Conservation (phyloP, 2,329 filamentous ascomycete genomes). For the Plenodomus biglobosus region DNA sequence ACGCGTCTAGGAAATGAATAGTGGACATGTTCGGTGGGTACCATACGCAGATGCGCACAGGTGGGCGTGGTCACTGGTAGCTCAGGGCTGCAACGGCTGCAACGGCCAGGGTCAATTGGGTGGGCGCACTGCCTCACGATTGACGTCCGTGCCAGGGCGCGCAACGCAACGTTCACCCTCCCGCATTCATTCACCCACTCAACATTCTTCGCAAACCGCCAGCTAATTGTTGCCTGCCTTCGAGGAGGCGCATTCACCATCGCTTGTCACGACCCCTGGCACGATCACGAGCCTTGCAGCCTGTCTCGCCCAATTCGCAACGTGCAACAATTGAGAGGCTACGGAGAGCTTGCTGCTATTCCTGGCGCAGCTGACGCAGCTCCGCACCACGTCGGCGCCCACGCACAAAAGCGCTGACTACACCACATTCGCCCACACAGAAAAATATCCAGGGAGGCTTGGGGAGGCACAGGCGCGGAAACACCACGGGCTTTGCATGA, state of each 20-base stretch:
- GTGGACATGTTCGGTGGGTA: background rate
- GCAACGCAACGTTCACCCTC: conserved; percentile 3
- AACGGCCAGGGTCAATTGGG: conserved; percentile 1
- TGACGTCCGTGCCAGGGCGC: conserved; percentile 12
- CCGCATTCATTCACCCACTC: conserved; percentile 9
- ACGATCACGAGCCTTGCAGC: background rate
- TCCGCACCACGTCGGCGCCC: conserved; percentile 19
- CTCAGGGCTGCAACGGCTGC: background rate
- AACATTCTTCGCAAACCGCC: background rate
- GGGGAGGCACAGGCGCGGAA: background rate
- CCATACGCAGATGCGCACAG: background rate
- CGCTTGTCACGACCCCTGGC: background rate
- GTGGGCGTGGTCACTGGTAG: background rate
- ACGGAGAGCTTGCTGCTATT: conserved; percentile 7
- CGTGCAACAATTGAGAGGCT: no score
- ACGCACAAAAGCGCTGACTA: conserved; percentile 7
- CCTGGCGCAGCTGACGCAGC: conserved; percentile 18
- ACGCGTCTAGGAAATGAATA: background rate
- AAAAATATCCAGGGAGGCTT: background rate
- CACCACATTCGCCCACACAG: background rate
- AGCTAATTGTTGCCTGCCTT: background rate
- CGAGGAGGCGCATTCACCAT: background rate
- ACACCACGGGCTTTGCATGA: conserved; percentile 23
- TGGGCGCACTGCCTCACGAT: conserved; percentile 21
- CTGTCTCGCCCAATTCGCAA: conserved; percentile 6